These are phyloP conservation scores for Chytridium lagenaria DNA, from an alignment of 371 early-diverging fungal species.

Conservation along the genomic window DNA sequence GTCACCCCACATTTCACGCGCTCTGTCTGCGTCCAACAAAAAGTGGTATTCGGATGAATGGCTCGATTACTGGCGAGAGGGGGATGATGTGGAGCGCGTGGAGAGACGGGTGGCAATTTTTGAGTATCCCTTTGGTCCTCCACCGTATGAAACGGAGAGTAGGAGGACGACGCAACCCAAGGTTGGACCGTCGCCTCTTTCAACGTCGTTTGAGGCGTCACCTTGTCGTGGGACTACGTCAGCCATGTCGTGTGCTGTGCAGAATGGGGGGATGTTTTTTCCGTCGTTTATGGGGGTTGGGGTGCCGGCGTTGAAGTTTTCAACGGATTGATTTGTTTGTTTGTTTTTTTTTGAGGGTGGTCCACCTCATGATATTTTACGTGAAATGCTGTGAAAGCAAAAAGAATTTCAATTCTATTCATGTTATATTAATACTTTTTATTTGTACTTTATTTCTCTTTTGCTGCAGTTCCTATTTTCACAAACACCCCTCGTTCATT, in stretches of 20 bases:
- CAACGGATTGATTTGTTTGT: not conserved
- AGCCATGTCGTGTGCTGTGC: not conserved
- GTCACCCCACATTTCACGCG: not conserved
- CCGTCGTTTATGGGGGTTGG: not conserved
- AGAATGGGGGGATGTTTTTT: not conserved
- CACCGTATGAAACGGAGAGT: conserved; percentile 16
- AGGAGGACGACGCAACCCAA: not conserved
- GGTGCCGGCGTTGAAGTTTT: not conserved
- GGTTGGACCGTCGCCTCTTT: not conserved
- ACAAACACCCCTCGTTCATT: no score
- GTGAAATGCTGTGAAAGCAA: no score
- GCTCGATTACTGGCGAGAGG: conserved; percentile 11
- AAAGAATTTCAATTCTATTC: no score
- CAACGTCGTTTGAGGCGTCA: no score
- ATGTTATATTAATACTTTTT: no score
- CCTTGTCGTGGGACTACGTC: no score
- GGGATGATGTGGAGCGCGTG: not conserved
- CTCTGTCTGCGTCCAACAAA: not conserved
- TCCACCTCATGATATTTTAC: no score
- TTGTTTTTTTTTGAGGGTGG: not conserved
- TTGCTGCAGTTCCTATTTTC: no score
- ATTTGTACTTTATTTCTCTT: no score
- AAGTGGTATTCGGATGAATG: not conserved
- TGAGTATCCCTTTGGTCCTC: conserved; percentile 7
- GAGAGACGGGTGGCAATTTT: not conserved